Conservation (phyloP, 2,329 filamentous ascomycete species). For the Neobulgaria alba region DNA sequence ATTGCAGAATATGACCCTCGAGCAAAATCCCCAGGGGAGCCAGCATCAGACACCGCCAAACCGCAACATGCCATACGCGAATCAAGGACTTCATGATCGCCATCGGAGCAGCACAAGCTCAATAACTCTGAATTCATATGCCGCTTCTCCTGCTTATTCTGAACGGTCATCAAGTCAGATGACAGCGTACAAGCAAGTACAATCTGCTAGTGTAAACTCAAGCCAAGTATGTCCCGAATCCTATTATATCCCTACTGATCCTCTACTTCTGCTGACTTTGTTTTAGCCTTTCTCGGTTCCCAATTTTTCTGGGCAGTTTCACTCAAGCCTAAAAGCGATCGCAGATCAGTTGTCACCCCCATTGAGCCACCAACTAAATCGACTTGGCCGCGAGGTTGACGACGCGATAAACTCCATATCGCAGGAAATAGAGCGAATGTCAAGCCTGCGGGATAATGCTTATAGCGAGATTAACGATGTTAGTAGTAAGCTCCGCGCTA, state of each 20-base stretch:
- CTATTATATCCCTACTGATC: no score
- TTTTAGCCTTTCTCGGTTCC: no score
- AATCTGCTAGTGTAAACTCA: no score
- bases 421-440: not conserved
- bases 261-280: no score
- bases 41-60: not conserved
- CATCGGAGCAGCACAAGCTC: not conserved
- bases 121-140: not conserved
- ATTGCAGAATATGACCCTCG: conserved; percentile 6
- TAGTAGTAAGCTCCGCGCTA: not conserved
- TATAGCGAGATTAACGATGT: not conserved
- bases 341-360: no score
- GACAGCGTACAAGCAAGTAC: no score
- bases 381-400: not conserved
- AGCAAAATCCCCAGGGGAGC: no score
- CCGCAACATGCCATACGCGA: not conserved
- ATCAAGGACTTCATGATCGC: not conserved
- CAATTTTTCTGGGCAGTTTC: no score
- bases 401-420: not conserved
- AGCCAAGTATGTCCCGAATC: no score
- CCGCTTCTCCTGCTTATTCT: not conserved
- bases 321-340: no score
- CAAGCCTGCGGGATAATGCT: no score
- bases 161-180: not conserved
- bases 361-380: no score